Evolutionary conservation across 768 basidiomycete species (phyloP), one percentile per base, ranked within the genome.

Genomic region (Tylopilus subfusipes): DNA sequence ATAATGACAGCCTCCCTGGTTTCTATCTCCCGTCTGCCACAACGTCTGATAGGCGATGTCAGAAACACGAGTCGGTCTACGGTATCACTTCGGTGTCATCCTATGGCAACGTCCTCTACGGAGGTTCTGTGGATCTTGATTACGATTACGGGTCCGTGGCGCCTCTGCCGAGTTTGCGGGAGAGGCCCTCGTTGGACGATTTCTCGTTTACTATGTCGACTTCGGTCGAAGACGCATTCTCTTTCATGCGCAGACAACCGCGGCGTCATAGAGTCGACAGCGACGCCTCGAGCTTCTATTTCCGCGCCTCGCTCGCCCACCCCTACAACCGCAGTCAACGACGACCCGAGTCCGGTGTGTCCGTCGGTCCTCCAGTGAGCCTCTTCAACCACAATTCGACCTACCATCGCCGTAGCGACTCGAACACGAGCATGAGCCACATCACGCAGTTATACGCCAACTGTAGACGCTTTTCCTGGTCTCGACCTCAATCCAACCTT

Each of bases 71-170:
- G 34, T 88, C 88, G 0, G 48, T 82, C 13, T 80, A 85, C 68
- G 90, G 86, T 62, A 84, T 92, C 48, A 85, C 86, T 0, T 90
- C 89, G 0, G 80, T 91, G 5, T 91, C 90, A 0, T 90, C 89
- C 0, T 90, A 88, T 55, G 89, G 90, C 4, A 75, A 76, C 3
- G 81, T 88, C 33, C 72, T 87, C 55, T 79, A 86, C 52, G 67
- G 76, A 18, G 90, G 90, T 18, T 67, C 77, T 1, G 65, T 60
- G 3, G 90, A 93, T 67, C 90, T 90, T n/a, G n/a, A n/a, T 0
- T 92, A 92, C 67, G 87, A 86, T 39, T 91, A 84, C 55, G 85
- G 75, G 0, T 48, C 63, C 0, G 36, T 61, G 3, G 50, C 31
- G 25, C 54, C 59, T 1, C 61, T 82, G 14, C 77, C 80, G 21